Conservation (phyloP, 108 stramenopile species). For the Discostella pseudostelligera region DNA sequence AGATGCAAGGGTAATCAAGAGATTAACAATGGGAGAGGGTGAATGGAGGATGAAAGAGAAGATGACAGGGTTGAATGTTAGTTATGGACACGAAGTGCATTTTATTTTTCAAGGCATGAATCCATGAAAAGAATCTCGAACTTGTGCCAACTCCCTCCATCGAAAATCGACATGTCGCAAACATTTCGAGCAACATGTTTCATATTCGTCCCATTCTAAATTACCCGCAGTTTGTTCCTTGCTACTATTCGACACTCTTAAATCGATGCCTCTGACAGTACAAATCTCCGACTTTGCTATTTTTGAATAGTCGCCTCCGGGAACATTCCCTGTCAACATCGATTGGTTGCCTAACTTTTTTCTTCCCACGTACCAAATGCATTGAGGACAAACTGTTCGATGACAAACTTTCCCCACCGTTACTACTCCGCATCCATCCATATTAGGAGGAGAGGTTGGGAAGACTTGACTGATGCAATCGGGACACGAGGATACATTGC, state of each 20-base stretch:
- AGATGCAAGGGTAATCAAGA: too few species aligned
- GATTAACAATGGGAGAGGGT: too few species aligned
- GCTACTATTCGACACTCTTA: neutral
- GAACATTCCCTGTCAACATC: neutral
- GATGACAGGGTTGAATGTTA: too few species aligned
- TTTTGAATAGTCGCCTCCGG: constrained; percentile 3
- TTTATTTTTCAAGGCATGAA: constrained; percentile 10
- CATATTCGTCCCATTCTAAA: constrained; percentile 8
- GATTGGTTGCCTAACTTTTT: neutral
- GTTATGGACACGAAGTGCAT: too few species aligned
- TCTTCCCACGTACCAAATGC: constrained; percentile 11
- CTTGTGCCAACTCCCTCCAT: constrained; percentile 14
- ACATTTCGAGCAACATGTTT: constrained; percentile 13
- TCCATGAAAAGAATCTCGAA: constrained; percentile 9
- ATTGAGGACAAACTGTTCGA: neutral
- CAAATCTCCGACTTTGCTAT: neutral
- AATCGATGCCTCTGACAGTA: neutral
- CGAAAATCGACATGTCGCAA: constrained; percentile 18
- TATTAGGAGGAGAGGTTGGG: neutral
- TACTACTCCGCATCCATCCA: neutral
- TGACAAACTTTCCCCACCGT: constrained; percentile 11
- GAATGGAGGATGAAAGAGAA: too few species aligned
- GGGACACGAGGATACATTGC: constrained; percentile 20
- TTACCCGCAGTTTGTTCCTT: neutral
- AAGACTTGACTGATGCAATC: constrained; percentile 15